These are phyloP conservation scores for Apiotrichum brassicae DNA, from an alignment of 1,284 basidiomycete genomes.

Conservation along the genomic window DNA sequence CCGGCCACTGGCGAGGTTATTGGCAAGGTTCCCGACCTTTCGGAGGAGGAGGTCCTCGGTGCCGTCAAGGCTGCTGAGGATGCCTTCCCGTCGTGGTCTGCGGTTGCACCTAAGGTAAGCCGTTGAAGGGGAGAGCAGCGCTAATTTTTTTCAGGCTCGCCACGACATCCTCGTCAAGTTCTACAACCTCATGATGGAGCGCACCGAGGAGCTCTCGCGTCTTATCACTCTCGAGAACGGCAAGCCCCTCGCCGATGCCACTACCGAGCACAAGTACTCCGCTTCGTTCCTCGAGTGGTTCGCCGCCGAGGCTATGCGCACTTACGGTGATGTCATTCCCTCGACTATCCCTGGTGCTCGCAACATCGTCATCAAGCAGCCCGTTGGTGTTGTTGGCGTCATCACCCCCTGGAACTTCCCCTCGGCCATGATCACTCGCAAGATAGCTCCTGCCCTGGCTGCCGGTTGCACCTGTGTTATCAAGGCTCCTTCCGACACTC, in stretches of 20 bases:
- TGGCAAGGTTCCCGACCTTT: constrained; percentile 78
- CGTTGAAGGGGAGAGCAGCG: no score
- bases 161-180: constrained; percentile 73
- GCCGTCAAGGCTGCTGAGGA: constrained; percentile 68
- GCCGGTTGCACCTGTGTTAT: constrained; percentile 92
- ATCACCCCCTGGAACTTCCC: constrained; percentile 42
- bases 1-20: constrained; percentile 70
- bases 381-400: constrained; percentile 35
- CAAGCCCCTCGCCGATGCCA: constrained; percentile 72
- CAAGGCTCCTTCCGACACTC: constrained; percentile 92
- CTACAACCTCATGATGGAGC: constrained; percentile 64
- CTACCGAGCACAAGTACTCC: constrained; percentile 71
- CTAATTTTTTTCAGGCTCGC: constrained; percentile 49
- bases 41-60: constrained; percentile 64
- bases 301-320: constrained; percentile 66
- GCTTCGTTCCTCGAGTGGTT: constrained; percentile 75
- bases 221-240: constrained; percentile 88
- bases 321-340: constrained; percentile 68
- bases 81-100: constrained; percentile 72
- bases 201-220: constrained; percentile 71
- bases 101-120: constrained; percentile 53
- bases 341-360: constrained; percentile 62
- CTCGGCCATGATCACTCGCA: constrained; percentile 60
- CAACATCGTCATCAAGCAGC: constrained; percentile 70
- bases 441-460: constrained; percentile 59